Evolutionary conservation across 2,329 filamentous ascomycete species (phyloP), one percentile per base, ranked within the genome.

Genomic region (Colletotrichum chrysophilum): DNA sequence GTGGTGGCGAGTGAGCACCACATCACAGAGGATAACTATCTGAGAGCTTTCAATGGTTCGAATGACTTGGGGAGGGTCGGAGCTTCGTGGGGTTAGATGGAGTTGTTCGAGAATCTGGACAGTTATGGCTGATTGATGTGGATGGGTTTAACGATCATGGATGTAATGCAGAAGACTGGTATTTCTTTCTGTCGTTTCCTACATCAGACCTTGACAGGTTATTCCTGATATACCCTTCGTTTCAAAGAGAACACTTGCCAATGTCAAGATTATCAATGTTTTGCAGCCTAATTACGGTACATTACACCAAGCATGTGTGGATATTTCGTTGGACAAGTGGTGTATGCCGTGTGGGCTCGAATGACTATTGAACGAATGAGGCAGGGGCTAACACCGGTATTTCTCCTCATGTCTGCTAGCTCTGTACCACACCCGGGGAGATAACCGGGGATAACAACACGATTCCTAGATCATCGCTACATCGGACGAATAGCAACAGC

Each of bases 1-100:
- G 32, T 18, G 65, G 36, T 4, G 65, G 9, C 6, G 70, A 61
- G 24, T 73, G 9, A 62, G 2, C 24, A 14, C 16, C 8, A 56
- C 2, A 1, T 16, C 55, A 16, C 10, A 16, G 34, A 2, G 0
- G 3, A 36, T 16, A 4, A 5, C 14, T 3, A 4, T 36, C 0
- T 1, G 14, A 36, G 2, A 16, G 14, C 34, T 16, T 14, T 36
- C 3, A 3, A 13, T 3, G 14, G 14, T 16, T 43, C 16, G 18
- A 18, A 1, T 8, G 36, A 18, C 36, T 18, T 38, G 36, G 36
- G 2, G 36, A 18, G 16, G 8, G 16, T 38, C 7, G 36, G 36
- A 4, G 14, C 0, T 21, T n/a, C 10, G 48, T 55, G 18, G 10
- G 8, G 0, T 1, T 55, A 13, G 48, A 55, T 26, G n/a, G 24